Evolutionary conservation across 2,329 filamentous ascomycete species (phyloP), one percentile per base, ranked within the genome.

Genomic region (Emmonsiellopsis sp.): DNA sequence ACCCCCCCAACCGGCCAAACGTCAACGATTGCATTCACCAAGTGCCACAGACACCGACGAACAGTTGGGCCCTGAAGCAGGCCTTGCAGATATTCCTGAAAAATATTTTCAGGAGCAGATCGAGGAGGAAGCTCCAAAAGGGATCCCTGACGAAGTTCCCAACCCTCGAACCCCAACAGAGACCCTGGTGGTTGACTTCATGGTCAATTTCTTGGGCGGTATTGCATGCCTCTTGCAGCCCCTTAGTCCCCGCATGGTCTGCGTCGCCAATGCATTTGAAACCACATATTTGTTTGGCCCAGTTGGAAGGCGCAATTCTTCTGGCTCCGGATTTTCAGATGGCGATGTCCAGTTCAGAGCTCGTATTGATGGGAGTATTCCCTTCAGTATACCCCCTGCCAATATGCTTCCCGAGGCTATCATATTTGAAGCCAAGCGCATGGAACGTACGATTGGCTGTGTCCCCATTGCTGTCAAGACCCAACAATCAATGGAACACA

Each of bases 351-450:
- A 49, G 35, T 49, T 49, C 47, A 7, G 34, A 41, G 56, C 54
- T 43, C 54, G 56, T 46, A 51, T 56, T 34, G 56, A 56, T 48
- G 54, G 54, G 15, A 56, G 56, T n/a, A 58, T 56, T 37, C 56
- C 56, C 9, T 56, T 54, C 11, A 47, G 52, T 46, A 8, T 38
- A 35, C 52, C 54, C 37, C 42, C 26, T n/a, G 41, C 11, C 20
- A 38, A 37, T 13, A 50, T 11, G 11, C 51, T 50, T 38, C 54
- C 48, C 48, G 56, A 58, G 51, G 50, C 47, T 7, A 47, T 44
- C 10, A 58, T 58, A 35, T 56, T 58, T n/a, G 54, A 58, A 32
- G 54, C 52, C n/a, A 58, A 58, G 40, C 56, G 52, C 10, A 49
- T 48, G 11, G 7, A 5, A 9, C 52, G 52, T 40, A n/a, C 20